These are phyloP conservation scores for Begonia fuchsioides DNA, from an alignment of 306 rosid species.

Conservation along the genomic window DNA sequence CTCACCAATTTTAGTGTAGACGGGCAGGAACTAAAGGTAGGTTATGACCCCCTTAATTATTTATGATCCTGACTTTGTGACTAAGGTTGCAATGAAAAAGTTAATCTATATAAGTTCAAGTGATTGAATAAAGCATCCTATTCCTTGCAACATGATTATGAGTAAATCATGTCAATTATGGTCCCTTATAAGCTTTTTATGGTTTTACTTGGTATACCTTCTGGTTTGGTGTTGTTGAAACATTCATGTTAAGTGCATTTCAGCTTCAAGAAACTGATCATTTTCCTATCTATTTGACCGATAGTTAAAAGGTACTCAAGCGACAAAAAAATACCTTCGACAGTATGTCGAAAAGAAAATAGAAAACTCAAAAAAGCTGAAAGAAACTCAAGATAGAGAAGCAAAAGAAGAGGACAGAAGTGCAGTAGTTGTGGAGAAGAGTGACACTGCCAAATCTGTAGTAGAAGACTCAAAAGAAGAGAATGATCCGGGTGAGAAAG, in stretches of 20 bases:
- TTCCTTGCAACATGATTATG: too few relatives aligned
- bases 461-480: slow-evolving; percentile 43
- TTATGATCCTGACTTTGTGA: too few relatives aligned
- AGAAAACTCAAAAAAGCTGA: slow-evolving; percentile 46
- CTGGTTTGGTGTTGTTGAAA: too few relatives aligned
- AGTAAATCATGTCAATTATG: too few relatives aligned
- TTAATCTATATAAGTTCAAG: too few relatives aligned
- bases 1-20: slow-evolving; percentile 76
- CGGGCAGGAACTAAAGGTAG: slow-evolving; percentile 88
- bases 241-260: too few relatives aligned
- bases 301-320: slow-evolving; percentile 67
- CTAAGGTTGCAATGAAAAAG: too few relatives aligned
- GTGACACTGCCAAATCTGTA: slow-evolving; percentile 30
- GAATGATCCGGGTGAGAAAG: slow-evolving; percentile 42
- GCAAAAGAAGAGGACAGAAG: slow-evolving; percentile 37
- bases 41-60: background rate
- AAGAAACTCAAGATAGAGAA: slow-evolving; percentile 33
- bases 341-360: slow-evolving; percentile 51
- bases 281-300: slow-evolving; percentile 13
- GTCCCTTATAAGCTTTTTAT: too few relatives aligned
- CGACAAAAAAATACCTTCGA: slow-evolving; percentile 53
- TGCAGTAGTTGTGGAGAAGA: slow-evolving; percentile 27
- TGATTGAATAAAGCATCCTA: too few relatives aligned
- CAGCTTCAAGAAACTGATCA: slow-evolving; percentile 5
- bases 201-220: too few relatives aligned